phyloP scores from a whole-genome alignment of 2,329 filamentous ascomycete genomes.

The Colletotrichum coccodes region DNA sequence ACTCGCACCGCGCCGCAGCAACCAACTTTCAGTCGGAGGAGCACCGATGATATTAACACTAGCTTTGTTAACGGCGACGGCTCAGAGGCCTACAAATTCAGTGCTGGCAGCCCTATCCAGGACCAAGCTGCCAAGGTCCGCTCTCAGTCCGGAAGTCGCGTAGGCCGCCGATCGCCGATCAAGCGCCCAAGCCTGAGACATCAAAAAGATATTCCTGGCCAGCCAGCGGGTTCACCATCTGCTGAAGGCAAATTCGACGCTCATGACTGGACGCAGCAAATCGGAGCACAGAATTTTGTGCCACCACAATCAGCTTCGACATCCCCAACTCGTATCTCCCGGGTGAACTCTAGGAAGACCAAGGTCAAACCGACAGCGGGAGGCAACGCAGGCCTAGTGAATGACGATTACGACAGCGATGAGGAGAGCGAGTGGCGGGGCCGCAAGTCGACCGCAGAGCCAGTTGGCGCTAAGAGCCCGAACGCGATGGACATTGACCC shows the following conservation, averaged over 20 bases:
- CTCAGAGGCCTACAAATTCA: constrained; percentile 60
- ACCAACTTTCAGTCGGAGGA: constrained; percentile 58
- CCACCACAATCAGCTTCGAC: constrained; percentile 51
- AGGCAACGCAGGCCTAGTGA: constrained; percentile 56
- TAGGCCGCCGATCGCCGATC: constrained; percentile 52
- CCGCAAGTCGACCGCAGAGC: constrained; percentile 43
- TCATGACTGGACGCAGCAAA: constrained; percentile 63
- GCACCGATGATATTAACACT: constrained; percentile 70
- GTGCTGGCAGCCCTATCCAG: constrained; percentile 53
- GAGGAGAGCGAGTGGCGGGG: constrained; percentile 50
- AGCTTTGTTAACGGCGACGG: constrained; percentile 64
- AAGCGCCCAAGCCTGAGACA: constrained; percentile 39
- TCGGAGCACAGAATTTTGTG: constrained; percentile 64
- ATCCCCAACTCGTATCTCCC: constrained; percentile 55
- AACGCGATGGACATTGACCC: constrained; percentile 75
- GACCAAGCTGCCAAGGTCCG: constrained; percentile 45
- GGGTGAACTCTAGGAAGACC: constrained; percentile 66
- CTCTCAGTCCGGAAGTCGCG: constrained; percentile 51
- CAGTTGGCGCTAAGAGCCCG: constrained; percentile 54
- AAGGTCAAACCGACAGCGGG: constrained; percentile 62
- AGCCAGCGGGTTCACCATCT: constrained; percentile 22
- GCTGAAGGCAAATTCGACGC: constrained; percentile 55
- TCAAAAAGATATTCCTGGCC: constrained; percentile 37
- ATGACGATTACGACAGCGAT: constrained; percentile 57
- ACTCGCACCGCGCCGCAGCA: constrained; percentile 45